Evolutionary conservation across 345 rosid species (phyloP), one percentile per base, ranked within the genome.

Genomic region (Microcos paniculata): DNA sequence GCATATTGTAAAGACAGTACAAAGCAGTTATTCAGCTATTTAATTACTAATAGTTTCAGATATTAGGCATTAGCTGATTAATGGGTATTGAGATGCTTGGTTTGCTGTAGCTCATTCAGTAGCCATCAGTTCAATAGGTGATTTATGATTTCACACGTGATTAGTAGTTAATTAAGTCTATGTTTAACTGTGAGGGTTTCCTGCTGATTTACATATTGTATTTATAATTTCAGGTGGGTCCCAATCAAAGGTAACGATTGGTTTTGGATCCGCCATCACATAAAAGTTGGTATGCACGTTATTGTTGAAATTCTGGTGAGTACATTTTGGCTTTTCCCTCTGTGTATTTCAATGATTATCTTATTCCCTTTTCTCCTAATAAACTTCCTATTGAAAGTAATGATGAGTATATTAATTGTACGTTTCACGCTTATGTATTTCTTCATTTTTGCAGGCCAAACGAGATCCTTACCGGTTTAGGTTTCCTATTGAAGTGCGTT

Each of bases 181-280:
- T 77, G 52, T 68, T 16, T 72, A 35, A 33, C 23, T 67, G 42
- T 64, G 9, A 66, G 46, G 68, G 28, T 24, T 16, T 55, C 59
- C 55, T 46, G 24, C 48, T 49, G 45, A 68, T 75, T 67, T 72
- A 72, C 57, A 28, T 53, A 16, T 46, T 19, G 45, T 1, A 30
- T 79, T 49, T 68, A 45, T 79, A 59, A 76, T 80, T 71, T 79
- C 88, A 95, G 99, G 81, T 95, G 97, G 98, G 96, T 95, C 23
- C 98, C 97, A 14, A 91, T 95, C 52, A 91, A 88, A 87, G 88
- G 89, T 35, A 95, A 93, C 56, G 99, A 95, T 80, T 95, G 97
- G 99, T 95, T 79, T 88, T 95, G 99, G 99, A 87, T 95, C 72
- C 94, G 99, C 74, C 98, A 95, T 85, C 94, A 90, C 84, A 93